Evolutionary conservation across 177 flowering plant species (phyloP).

Genomic region (Telopea speciosissima): DNA sequence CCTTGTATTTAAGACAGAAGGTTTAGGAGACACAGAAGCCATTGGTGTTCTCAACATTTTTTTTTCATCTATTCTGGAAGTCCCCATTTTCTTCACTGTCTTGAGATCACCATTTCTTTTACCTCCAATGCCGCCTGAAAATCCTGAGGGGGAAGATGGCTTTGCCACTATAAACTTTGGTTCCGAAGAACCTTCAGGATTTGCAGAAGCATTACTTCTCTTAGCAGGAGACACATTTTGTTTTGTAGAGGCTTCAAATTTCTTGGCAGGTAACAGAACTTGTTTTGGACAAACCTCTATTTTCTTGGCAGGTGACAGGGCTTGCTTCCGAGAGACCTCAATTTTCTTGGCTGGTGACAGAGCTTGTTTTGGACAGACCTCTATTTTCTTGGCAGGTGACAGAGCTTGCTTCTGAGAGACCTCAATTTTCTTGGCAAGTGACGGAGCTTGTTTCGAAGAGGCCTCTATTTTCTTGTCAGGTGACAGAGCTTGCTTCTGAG

Average conservation of each 20-base stretch:
- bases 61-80: neutral
- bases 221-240: neutral
- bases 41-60: conserved; percentile 10
- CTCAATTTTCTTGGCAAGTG: neutral
- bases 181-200: conserved; percentile 14
- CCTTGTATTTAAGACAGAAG: conserved; percentile 22
- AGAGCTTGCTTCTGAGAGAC: neutral
- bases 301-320: conserved; percentile 5
- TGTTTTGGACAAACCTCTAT: conserved; percentile 1
- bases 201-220: neutral
- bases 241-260: neutral
- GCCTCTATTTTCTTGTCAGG: neutral
- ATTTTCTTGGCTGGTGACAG: neutral
- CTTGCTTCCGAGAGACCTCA: neutral
- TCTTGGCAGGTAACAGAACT: neutral
- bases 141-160: conserved; percentile 6
- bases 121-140: conserved; percentile 2
- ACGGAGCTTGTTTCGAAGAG: neutral
- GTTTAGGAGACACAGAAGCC: conserved; percentile 27
- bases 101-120: neutral
- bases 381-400: conserved; percentile 3
- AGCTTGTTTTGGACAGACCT: neutral
- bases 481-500: neutral
- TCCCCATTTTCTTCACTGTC: neutral
- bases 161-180: conserved; percentile 18